Percentiles rank a stretch among this genome's conserved stretches.
Conservation (phyloP, 495 filamentous ascomycete species). For the Tuber melanosporum region DNA sequence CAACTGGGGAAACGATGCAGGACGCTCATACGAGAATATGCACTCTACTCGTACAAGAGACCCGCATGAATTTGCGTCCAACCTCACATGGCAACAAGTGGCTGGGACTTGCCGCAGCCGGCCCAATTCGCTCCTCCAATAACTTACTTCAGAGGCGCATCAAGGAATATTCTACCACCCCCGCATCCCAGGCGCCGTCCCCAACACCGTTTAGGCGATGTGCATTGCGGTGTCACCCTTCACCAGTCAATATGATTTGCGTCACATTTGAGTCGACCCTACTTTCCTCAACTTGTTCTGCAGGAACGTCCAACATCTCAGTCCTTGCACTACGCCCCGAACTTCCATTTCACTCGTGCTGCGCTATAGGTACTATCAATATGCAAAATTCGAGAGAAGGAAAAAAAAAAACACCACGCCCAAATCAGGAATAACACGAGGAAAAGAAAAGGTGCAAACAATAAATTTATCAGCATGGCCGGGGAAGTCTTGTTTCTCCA, state of each 20-base stretch:
- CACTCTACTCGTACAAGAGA: background rate
- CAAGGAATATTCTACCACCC: constrained; percentile 16
- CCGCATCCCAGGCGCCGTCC: constrained; percentile 11
- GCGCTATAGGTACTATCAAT: background rate
- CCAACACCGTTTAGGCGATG: constrained; percentile 6
- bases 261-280: background rate
- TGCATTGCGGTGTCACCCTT: background rate
- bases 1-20: background rate
- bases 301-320: background rate
- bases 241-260: background rate
- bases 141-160: constrained; percentile 12
- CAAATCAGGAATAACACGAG: constrained; percentile 27
- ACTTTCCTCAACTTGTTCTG: background rate
- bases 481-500: background rate
- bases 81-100: background rate
- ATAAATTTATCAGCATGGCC: background rate
- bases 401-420: background rate
- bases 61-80: background rate
- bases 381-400: background rate
- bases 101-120: constrained; percentile 8
- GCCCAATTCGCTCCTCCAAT: constrained; percentile 16
- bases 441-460: constrained; percentile 7
- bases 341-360: background rate
- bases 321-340: background rate
- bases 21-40: background rate